Evolutionary conservation across 257 asterid species (phyloP).

Genomic region (Solanum ossicruentum): DNA sequence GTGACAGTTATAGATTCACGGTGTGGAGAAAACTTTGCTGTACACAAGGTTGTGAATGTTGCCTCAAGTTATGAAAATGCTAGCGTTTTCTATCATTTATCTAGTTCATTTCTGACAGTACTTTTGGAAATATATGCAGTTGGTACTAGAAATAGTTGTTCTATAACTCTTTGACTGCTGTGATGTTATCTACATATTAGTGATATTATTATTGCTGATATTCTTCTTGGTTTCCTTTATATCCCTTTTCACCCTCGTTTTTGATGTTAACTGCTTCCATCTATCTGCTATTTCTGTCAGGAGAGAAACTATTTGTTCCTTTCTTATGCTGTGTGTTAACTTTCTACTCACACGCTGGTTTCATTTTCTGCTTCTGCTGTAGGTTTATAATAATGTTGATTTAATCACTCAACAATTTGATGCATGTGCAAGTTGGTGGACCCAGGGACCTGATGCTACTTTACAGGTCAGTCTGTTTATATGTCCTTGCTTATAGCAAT

Average conservation of each 20-base stretch:
- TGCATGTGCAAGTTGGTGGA: slow-evolving; percentile 99
- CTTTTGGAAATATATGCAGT: neutral
- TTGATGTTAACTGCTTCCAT: neutral
- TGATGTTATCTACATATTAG: neutral
- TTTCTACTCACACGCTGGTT: slow-evolving; percentile 8
- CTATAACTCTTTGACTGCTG: neutral
- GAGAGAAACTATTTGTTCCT: neutral
- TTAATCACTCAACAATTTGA: slow-evolving; percentile 76
- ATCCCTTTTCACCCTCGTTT: neutral
- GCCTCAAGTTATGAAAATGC: neutral
- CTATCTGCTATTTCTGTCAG: neutral
- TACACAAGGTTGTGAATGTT: slow-evolving; percentile 46
- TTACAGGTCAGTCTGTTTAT: slow-evolving; percentile 66
- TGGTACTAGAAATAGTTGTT: neutral
- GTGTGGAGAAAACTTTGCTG: slow-evolving; percentile 87
- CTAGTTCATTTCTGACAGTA: neutral
- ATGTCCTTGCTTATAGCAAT: neutral
- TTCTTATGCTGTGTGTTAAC: neutral
- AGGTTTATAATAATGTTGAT: slow-evolving; percentile 37
- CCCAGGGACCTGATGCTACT: slow-evolving; percentile 88
- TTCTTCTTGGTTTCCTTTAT: neutral
- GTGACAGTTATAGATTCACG: slow-evolving; percentile 96
- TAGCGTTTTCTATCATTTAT: neutral
- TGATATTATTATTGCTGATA: neutral
- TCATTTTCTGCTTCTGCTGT: slow-evolving; percentile 4